phyloP scores from a whole-genome alignment of 805 yeast genomes.

The Dipodascus albidus region DNA sequence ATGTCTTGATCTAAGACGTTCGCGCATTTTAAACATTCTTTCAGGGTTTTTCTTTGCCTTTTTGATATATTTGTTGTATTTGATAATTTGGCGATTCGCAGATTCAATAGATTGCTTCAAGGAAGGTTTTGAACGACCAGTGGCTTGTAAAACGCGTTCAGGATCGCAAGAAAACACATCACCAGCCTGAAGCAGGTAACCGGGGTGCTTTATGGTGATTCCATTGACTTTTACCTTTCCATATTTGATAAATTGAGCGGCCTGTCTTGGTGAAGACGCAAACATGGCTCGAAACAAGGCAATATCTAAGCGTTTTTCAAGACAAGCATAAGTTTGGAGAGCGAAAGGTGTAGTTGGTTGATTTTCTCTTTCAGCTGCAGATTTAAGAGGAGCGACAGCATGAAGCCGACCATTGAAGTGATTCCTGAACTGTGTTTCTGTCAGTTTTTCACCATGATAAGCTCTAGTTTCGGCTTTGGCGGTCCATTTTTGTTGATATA shows the following conservation, averaged over 20 bases:
- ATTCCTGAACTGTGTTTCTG: slow-evolving; percentile 72
- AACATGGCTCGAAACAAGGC: slow-evolving; percentile 88
- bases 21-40: slow-evolving; percentile 35
- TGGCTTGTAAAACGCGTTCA: slow-evolving; percentile 69
- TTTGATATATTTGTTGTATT: slow-evolving; percentile 66
- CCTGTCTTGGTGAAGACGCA: slow-evolving; percentile 89
- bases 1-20: slow-evolving; percentile 16
- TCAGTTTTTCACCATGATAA: slow-evolving; percentile 89
- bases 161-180: slow-evolving; percentile 82
- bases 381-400: slow-evolving; percentile 83
- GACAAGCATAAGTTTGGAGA: slow-evolving; percentile 75
- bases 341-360: slow-evolving; percentile 56
- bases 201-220: slow-evolving; percentile 62
- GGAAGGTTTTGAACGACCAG: slow-evolving; percentile 79
- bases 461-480: slow-evolving; percentile 88
- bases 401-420: slow-evolving; percentile 57
- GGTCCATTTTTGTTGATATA: slow-evolving; percentile 84
- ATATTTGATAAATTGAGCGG: slow-evolving; percentile 72
- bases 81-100: slow-evolving; percentile 59
- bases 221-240: slow-evolving; percentile 87
- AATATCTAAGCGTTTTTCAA: slow-evolving; percentile 82
- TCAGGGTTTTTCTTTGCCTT: slow-evolving; percentile 46
- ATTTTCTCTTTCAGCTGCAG: slow-evolving; percentile 38
- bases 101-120: slow-evolving; percentile 52
- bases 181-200: slow-evolving; percentile 68